Evolutionary conservation across 306 rosid species (phyloP).

Genomic region (Hippophae gyantsensis): DNA sequence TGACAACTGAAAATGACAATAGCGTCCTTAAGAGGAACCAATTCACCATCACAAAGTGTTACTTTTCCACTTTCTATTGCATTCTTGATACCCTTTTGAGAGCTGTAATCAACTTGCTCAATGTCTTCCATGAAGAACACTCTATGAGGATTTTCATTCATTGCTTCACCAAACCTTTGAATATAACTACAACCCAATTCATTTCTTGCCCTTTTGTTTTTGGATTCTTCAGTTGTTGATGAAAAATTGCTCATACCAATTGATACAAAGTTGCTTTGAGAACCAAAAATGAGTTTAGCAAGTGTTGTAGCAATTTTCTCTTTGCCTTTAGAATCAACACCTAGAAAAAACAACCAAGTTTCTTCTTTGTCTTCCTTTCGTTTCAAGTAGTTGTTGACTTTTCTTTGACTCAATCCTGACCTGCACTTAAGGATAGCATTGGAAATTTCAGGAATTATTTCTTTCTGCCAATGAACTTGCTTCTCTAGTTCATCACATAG

Average conservation of each 20-base stretch:
- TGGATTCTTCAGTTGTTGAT: slow-evolving; percentile 20
- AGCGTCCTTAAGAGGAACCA: slow-evolving; percentile 59
- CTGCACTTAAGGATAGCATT: slow-evolving; percentile 52
- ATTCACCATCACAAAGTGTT: slow-evolving; percentile 40
- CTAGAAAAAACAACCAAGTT: slow-evolving; percentile 57
- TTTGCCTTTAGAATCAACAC: slow-evolving; percentile 40
- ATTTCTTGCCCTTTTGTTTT: slow-evolving; percentile 44
- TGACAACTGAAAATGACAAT: slow-evolving; percentile 58
- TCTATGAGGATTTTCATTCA: slow-evolving; percentile 73
- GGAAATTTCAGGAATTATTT: slow-evolving; percentile 42
- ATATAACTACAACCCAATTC: slow-evolving; percentile 42
- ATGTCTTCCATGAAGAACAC: slow-evolving; percentile 73
- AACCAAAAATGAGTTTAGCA: slow-evolving; percentile 68
- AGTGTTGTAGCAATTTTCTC: slow-evolving; percentile 62
- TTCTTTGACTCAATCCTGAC: slow-evolving; percentile 38
- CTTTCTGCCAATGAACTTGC: slow-evolving; percentile 43
- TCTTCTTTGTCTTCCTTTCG: slow-evolving; percentile 53
- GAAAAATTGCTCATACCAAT: slow-evolving; percentile 37
- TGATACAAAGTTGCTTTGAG: slow-evolving; percentile 38
- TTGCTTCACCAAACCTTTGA: slow-evolving; percentile 62
- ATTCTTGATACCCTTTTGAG: slow-evolving; percentile 53
- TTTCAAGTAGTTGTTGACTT: slow-evolving; percentile 15
- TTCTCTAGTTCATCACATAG: slow-evolving; percentile 55
- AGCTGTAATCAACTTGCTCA: slow-evolving; percentile 46
- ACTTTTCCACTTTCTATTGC: slow-evolving; percentile 53